phyloP scores from a whole-genome alignment of 1,284 basidiomycete genomes.

The Caloboletus firmus region DNA sequence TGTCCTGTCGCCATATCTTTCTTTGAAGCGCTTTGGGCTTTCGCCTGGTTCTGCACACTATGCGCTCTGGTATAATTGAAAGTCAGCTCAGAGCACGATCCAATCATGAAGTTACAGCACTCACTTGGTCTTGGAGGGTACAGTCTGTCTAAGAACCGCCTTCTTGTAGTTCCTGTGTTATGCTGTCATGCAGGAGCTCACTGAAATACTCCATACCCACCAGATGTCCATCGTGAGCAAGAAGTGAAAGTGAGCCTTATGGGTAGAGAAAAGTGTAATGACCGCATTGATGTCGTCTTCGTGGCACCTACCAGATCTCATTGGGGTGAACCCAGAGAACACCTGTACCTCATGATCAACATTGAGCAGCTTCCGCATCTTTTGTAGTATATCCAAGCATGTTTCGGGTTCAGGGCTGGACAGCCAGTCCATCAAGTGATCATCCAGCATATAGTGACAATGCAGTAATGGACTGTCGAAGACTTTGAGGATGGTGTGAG shows the following conservation, averaged over 20 bases:
- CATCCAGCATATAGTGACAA: slow-evolving; percentile 1
- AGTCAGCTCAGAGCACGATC: not conserved
- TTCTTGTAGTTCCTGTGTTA: slow-evolving; percentile 6
- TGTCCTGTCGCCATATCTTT: not conserved
- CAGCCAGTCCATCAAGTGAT: slow-evolving; percentile 9
- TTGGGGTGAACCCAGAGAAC: not conserved
- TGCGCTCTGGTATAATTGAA: not conserved
- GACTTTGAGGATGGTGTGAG: slow-evolving; percentile 1
- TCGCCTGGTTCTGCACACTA: not conserved
- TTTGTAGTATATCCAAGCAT: slow-evolving; percentile 5
- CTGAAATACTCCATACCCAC: not conserved
- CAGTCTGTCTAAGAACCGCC: not conserved
- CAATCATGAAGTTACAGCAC: not conserved
- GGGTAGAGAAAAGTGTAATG: slow-evolving; percentile 1
- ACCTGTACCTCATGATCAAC: not conserved
- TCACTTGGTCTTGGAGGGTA: not conserved
- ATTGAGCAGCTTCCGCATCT: not conserved
- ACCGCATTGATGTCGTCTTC: slow-evolving; percentile 1
- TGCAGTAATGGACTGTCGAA: not conserved
- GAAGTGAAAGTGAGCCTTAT: slow-evolving; percentile 8
- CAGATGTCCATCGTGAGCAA: slow-evolving; percentile 9
- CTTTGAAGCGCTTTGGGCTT: not conserved
- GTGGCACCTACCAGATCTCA: not conserved
- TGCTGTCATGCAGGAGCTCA: not conserved
- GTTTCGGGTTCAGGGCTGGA: not conserved